phyloP scores from a whole-genome alignment of 768 basidiomycete genomes.

The Hypsizygus marmoreus region DNA sequence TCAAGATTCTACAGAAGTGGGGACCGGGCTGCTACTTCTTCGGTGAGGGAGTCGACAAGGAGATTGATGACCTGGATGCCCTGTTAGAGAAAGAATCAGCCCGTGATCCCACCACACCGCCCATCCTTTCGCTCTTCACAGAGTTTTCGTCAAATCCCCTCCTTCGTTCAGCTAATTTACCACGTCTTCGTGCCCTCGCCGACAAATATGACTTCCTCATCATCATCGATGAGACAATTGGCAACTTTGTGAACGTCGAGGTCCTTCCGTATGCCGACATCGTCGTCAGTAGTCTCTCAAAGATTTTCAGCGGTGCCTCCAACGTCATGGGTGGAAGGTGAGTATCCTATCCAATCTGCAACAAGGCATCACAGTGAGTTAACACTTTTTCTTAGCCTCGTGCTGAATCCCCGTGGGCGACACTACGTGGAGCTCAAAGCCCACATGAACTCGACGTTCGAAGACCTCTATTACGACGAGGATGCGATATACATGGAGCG shows the following conservation, averaged over 20 bases:
- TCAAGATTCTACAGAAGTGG: slow-evolving; percentile 95
- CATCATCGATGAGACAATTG: slow-evolving; percentile 92
- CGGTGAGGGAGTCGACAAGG: slow-evolving; percentile 74
- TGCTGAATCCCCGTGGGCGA: slow-evolving; percentile 78
- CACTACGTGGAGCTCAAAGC: slow-evolving; percentile 70
- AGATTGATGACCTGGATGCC: slow-evolving; percentile 71
- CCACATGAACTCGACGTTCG: slow-evolving; percentile 59
- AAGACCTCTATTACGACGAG: slow-evolving; percentile 87
- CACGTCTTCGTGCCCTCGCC: slow-evolving; percentile 72
- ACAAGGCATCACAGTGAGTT: neutral
- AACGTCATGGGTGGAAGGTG: slow-evolving; percentile 99
- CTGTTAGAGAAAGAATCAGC: slow-evolving; percentile 51
- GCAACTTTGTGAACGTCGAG: slow-evolving; percentile 92
- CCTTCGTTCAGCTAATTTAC: slow-evolving; percentile 79
- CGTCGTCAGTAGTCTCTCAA: slow-evolving; percentile 88
- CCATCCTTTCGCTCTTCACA: slow-evolving; percentile 80
- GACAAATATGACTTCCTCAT: slow-evolving; percentile 88
- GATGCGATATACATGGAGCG: slow-evolving; percentile 98
- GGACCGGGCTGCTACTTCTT: slow-evolving; percentile 92
- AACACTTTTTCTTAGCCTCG: slow-evolving; percentile 53
- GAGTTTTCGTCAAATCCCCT: slow-evolving; percentile 98
- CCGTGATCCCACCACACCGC: slow-evolving; percentile 47
- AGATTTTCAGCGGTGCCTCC: slow-evolving; percentile 91
- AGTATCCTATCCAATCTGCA: slow-evolving; percentile 20
- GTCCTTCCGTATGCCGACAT: slow-evolving; percentile 86